Conservation (phyloP, 2,329 filamentous ascomycete genomes). For the Leptographium galeiforme region DNA sequence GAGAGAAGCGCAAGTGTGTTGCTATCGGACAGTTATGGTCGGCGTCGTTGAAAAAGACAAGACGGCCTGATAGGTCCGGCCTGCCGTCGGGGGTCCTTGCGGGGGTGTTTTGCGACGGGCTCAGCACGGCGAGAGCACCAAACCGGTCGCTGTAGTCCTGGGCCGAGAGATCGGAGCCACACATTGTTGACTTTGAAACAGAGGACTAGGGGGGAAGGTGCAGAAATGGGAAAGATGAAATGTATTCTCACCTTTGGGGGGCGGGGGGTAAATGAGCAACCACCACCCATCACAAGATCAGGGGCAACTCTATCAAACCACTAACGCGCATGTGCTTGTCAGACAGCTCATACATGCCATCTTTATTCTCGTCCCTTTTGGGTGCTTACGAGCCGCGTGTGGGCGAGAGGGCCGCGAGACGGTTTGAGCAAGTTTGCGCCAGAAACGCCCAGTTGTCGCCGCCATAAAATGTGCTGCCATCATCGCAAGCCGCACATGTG, state of each 20-base stretch:
- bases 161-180: slow-evolving; percentile 6
- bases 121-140: slow-evolving; percentile 10
- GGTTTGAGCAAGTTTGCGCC: slow-evolving; percentile 11
- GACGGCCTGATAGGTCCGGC: slow-evolving; percentile 4
- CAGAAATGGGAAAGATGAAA: not conserved
- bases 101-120: not conserved
- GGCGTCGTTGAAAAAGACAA: slow-evolving; percentile 10
- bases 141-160: slow-evolving; percentile 6
- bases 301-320: too few species aligned
- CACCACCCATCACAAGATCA: too few species aligned
- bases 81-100: not conserved
- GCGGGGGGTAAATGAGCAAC: too few species aligned
- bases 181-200: slow-evolving; percentile 3
- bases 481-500: too few species aligned
- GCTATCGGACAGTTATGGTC: slow-evolving; percentile 9
- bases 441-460: not conserved
- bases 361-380: too few species aligned
- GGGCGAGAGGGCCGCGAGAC: slow-evolving; percentile 2
- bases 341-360: not conserved
- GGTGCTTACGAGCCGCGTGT: not conserved
- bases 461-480: not conserved
- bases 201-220: not conserved
- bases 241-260: too few species aligned
- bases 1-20: slow-evolving; percentile 9
- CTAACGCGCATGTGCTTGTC: too few species aligned